Evolutionary conservation across 371 early-diverging fungal species (phyloP), one percentile per base, ranked within the genome.

Genomic region (Mortierella sp.): DNA sequence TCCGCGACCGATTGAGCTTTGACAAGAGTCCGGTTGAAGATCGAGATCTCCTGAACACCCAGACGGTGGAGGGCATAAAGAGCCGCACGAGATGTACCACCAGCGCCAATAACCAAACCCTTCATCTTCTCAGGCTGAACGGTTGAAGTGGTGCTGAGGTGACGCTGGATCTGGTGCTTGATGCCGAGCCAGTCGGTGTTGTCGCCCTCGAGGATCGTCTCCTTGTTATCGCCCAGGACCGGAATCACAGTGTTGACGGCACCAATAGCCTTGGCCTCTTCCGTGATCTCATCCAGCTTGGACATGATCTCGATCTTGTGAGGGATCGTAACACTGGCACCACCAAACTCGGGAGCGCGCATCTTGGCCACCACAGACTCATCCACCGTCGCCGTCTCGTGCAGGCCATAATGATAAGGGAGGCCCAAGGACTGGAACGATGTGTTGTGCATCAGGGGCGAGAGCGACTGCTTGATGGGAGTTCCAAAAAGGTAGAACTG

Each of bases 151-250:
- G 76, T 71, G 49, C 58, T 82, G 74, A 92, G 91, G 68, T 90
- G 72, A 5, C 90, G 88, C 75, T 91, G 90, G 43, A 97, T 90
- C 71, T 92, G 90, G 51, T 90, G 89, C 74, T 90, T 89, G 79
- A 98, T 98, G 48, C 98, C 99, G 6, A 97, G 83, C 91, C 96
- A 98, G 83, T 99, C 99, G 7, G 99, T 99, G 88, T 98, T 98
- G 76, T 97, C 97, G 29, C 98, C 99, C 46, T 93, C 78, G 6
- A 97, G 88, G 29, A 79, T 80, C 24, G 92, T 90, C 55, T 90
- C 88, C 27, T 73, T 77, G 21, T 88, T 82, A 29, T 75, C 75
- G n/a, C 86, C 82, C 49, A 88, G 83, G n/a, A 81, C 73, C 16
- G 90, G 90, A 10, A 92, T 90, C 51, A 89, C 90, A 0, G 99